Evolutionary conservation across 345 rosid species (phyloP).

Genomic region (Erucastrum elatum): DNA sequence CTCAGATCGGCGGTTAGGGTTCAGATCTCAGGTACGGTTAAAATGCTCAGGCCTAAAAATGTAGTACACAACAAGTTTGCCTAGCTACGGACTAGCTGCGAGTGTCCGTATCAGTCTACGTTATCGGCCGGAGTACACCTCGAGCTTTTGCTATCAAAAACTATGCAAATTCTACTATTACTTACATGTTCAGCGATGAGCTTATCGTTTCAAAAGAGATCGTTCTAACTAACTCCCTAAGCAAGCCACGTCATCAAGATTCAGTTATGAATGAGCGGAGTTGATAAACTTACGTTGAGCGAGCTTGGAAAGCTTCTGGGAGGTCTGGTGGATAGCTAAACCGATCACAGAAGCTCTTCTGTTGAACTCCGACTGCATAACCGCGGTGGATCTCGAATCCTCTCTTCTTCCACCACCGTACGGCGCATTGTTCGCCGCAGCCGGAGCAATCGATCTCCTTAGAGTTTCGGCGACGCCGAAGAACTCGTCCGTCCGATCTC

Average conservation of each 20-base stretch:
- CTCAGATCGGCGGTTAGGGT: background rate
- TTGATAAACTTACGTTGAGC: slow-evolving; percentile 60
- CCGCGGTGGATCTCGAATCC: slow-evolving; percentile 51
- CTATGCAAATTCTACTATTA: background rate
- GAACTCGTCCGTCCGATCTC: slow-evolving; percentile 80
- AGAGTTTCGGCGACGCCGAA: slow-evolving; percentile 52
- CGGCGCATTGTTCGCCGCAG: slow-evolving; percentile 40
- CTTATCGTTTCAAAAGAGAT: background rate
- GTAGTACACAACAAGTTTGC: slow-evolving; percentile 1
- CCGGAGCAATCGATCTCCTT: slow-evolving; percentile 49
- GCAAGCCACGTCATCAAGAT: slow-evolving; percentile 10
- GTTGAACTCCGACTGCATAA: slow-evolving; percentile 66
- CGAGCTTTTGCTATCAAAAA: background rate
- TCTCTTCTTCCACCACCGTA: slow-evolving; percentile 39
- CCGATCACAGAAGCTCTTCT: slow-evolving; percentile 63
- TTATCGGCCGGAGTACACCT: too few species aligned
- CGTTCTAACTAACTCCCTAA: slow-evolving; percentile 2
- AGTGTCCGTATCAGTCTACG: too few species aligned
- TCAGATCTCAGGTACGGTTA: background rate
- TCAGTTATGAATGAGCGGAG: background rate
- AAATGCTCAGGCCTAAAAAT: background rate
- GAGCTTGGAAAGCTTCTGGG: slow-evolving; percentile 76
- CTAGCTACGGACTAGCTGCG: too few species aligned
- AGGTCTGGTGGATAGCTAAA: slow-evolving; percentile 71
- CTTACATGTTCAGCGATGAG: background rate